These are phyloP conservation scores for Podaxis rugospora DNA, from an alignment of 768 basidiomycete genomes.

Conservation along the genomic window DNA sequence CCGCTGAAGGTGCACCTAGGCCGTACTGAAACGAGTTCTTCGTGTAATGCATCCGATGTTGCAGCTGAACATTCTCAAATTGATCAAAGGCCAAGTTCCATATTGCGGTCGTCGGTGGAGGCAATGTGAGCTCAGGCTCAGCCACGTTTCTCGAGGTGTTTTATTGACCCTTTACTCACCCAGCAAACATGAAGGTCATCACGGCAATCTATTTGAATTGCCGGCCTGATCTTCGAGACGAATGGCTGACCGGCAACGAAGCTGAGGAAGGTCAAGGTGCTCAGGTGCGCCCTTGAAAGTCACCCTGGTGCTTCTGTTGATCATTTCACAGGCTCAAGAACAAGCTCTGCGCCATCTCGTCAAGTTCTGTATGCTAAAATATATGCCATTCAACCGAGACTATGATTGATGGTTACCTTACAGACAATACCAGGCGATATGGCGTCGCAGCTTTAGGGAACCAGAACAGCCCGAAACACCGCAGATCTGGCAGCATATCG, in stretches of 20 bases:
- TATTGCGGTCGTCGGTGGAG: constrained; percentile 98
- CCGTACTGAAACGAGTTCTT: constrained; percentile 91
- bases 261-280: constrained; percentile 91
- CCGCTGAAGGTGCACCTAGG: constrained; percentile 39
- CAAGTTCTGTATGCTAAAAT: constrained; percentile 76
- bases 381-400: neutral
- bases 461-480: constrained; percentile 54
- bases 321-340: constrained; percentile 73
- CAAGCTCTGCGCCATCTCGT: constrained; percentile 90
- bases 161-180: constrained; percentile 7
- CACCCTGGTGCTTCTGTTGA: neutral
- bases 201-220: constrained; percentile 98
- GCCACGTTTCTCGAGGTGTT: constrained; percentile 4
- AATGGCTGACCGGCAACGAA: constrained; percentile 94
- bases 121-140: constrained; percentile 58
- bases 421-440: constrained; percentile 92
- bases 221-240: constrained; percentile 93
- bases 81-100: constrained; percentile 98
- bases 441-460: constrained; percentile 51
- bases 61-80: constrained; percentile 90
- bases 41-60: constrained; percentile 92
- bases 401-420: neutral
- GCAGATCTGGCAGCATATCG: constrained; percentile 80
- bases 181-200: constrained; percentile 99
- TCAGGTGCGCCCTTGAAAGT: constrained; percentile 45